These are phyloP conservation scores for Nigrospora oryzae DNA, from an alignment of 2,329 filamentous ascomycete genomes.

Conservation along the genomic window DNA sequence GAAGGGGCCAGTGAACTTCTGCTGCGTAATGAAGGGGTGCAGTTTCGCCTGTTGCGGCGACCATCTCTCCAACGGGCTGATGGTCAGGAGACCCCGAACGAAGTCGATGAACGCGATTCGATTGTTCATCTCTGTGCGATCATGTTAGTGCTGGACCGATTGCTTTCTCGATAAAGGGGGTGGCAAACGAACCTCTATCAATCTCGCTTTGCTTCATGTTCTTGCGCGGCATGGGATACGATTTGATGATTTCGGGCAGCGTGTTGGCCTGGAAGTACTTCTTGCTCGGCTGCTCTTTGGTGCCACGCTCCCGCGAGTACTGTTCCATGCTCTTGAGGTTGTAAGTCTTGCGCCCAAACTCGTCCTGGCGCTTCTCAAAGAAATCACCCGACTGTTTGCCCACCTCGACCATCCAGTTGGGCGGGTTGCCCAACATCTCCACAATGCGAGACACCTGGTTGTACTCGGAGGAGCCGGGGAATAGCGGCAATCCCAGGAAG, in stretches of 20 bases:
- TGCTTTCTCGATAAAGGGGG: constrained; percentile 8
- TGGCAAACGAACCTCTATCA: constrained; percentile 66
- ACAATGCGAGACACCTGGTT: constrained; percentile 96
- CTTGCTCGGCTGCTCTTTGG: constrained; percentile 98
- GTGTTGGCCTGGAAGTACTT: constrained; percentile 97
- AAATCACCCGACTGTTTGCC: constrained; percentile 97
- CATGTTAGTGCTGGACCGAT: constrained; percentile 4
- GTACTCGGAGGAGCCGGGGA: constrained; percentile 96
- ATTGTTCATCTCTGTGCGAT: constrained; percentile 85
- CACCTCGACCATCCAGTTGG: constrained; percentile 99
- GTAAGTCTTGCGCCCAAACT: constrained; percentile 86
- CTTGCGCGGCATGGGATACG: constrained; percentile 96
- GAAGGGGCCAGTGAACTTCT: constrained; percentile 93
- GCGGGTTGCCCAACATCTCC: constrained; percentile 94
- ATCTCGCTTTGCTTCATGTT: constrained; percentile 98
- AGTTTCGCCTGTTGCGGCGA: constrained; percentile 95
- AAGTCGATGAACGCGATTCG: constrained; percentile 97
- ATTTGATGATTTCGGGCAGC: constrained; percentile 92
- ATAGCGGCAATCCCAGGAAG: constrained; percentile 87
- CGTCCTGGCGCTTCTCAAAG: constrained; percentile 86
- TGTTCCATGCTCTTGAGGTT: constrained; percentile 96
- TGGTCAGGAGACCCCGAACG: constrained; percentile 82
- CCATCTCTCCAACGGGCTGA: constrained; percentile 95
- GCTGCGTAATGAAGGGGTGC: constrained; percentile 96
- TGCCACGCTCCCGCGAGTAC: constrained; percentile 89